Conservation (phyloP, 768 basidiomycete species). For the Sistotremastrum niveocremeum region DNA sequence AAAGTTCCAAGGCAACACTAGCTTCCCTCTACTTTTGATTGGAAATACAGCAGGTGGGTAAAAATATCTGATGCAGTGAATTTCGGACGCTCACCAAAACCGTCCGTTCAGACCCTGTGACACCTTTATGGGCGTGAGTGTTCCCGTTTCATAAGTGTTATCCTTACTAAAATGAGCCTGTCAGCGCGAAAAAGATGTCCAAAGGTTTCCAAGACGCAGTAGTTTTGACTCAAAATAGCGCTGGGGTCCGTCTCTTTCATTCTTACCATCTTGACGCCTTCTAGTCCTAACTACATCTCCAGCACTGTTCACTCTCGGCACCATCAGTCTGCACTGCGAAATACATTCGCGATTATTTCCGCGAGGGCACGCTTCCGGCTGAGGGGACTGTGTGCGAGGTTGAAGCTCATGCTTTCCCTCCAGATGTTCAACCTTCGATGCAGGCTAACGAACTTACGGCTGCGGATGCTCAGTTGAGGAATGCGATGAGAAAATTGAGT, state of each 20-base stretch:
- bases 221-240: constrained; percentile 9
- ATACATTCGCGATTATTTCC: constrained; percentile 13
- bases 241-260: constrained; percentile 8
- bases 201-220: constrained; percentile 7
- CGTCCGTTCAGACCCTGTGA: constrained; percentile 7
- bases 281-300: background rate
- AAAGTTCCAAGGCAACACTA: constrained; percentile 23
- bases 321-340: constrained; percentile 11
- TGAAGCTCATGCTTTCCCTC: constrained; percentile 8
- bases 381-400: constrained; percentile 15
- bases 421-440: too few species aligned
- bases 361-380: constrained; percentile 12
- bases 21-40: constrained; percentile 25
- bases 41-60: constrained; percentile 23
- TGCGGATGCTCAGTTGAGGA: too few species aligned
- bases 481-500: too few species aligned
- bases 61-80: background rate
- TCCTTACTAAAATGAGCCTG: background rate
- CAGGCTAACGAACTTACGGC: too few species aligned
- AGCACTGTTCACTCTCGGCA: constrained; percentile 11
- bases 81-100: background rate
- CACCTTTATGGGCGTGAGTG: constrained; percentile 7
- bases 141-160: background rate
- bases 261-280: background rate
- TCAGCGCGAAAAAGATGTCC: constrained; percentile 1